Conservation (phyloP, 257 asterid genomes). For the Fraxinus americana region DNA sequence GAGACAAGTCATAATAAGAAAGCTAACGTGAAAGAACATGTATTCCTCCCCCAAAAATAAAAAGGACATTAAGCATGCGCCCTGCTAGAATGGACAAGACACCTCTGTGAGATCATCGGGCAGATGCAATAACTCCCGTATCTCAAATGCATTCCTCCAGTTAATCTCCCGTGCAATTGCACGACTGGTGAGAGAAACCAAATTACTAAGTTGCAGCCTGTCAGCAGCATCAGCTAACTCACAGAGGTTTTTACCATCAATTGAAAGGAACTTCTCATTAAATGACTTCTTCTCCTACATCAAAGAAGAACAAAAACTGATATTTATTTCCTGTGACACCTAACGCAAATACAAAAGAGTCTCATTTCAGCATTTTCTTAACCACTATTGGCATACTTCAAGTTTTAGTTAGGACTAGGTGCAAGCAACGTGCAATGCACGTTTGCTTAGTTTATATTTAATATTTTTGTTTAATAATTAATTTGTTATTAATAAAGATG, state of each 20-base stretch:
- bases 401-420: background rate
- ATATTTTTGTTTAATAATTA: too few species aligned
- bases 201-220: conserved; percentile 56
- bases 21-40: conserved; percentile 3
- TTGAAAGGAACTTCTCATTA: conserved; percentile 85
- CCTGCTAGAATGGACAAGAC: conserved; percentile 63
- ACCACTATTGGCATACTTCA: background rate
- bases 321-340: too few species aligned
- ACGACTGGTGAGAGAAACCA: conserved; percentile 94
- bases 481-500: too few species aligned
- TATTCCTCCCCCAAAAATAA: conserved; percentile 13
- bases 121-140: conserved; percentile 81
- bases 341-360: background rate
- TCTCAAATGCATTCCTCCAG: conserved; percentile 88
- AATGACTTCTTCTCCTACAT: conserved; percentile 89
- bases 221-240: conserved; percentile 98
- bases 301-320: conserved; percentile 3
- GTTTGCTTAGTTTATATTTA: too few species aligned
- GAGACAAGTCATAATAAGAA: conserved; percentile 29
- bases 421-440: too few species aligned
- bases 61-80: conserved; percentile 55
- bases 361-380: background rate
- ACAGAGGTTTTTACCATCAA: conserved; percentile 88
- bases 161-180: conserved; percentile 95
- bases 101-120: conserved; percentile 99